These are phyloP conservation scores for Hemileccinum rubropunctum DNA, from an alignment of 768 basidiomycete species.

Conservation along the genomic window DNA sequence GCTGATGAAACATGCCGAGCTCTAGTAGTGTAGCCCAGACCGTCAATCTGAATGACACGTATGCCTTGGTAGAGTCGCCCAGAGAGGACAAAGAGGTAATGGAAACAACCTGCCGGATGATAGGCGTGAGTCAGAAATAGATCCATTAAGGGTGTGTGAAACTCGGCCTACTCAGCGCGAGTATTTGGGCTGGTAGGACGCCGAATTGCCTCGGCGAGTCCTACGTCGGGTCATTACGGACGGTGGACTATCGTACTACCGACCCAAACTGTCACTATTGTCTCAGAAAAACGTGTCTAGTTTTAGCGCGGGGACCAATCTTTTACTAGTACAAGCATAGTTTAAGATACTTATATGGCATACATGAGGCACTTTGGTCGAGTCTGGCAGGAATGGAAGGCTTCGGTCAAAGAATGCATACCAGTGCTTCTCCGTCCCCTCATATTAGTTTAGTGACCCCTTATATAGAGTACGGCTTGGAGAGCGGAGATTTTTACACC, in stretches of 20 bases:
- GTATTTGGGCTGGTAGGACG: too few species aligned
- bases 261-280: too few species aligned
- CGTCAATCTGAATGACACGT: neutral
- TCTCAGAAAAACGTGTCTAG: too few species aligned
- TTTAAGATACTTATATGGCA: too few species aligned
- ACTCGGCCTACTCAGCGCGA: too few species aligned
- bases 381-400: conserved; percentile 11
- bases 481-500: conserved; percentile 6
- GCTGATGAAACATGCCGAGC: conserved; percentile 6
- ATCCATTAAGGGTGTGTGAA: too few species aligned
- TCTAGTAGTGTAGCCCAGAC: neutral
- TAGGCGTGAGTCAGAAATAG: too few species aligned
- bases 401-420: neutral
- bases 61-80: neutral
- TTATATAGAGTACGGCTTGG: neutral
- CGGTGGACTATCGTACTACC: too few species aligned
- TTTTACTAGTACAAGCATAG: too few species aligned
- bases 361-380: conserved; percentile 5
- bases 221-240: too few species aligned
- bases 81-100: neutral
- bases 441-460: neutral
- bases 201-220: too few species aligned
- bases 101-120: neutral
- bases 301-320: too few species aligned
- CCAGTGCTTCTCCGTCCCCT: neutral